Evolutionary conservation across 73 alveolate species (phyloP), one percentile per base, ranked within the genome.

Genomic region (Paramecium pentaurelia): DNA sequence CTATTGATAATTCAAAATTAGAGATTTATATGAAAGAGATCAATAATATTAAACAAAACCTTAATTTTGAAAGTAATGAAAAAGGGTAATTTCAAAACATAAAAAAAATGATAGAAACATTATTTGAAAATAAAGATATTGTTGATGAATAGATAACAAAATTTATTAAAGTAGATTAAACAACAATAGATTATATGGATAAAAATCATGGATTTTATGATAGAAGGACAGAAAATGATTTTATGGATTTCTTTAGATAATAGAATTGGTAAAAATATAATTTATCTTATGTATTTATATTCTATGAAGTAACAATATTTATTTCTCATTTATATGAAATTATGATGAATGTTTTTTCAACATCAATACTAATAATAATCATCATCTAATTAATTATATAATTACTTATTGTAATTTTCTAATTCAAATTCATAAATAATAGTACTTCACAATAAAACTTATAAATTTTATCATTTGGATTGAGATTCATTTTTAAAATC

Each of bases 71-170:
- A 9, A 3, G 12, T 3, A 34, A 64, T 27, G 84, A 64, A 30
- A 64, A 64, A 10, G 42, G 30, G 2, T 18, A 64, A 8, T 12
- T 32, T 28, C 9, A 32, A 32, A 14, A 34, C 11, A 34, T 34
- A 7, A 64, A 34, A 28, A 64, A 34, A 28, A 64, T 64, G 84
- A 64, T 64, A 64, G 84, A 64, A 27, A 12, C 84, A 37, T 40
- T 73, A 14, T 73, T 73, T 73, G 87, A 73, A 36, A 73, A 37
- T 16, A 73, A 73, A 34, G 87, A 73, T 14, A 40, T 73, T 1
- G 87, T 73, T 73, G 87, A 73, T 73, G 87, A 73, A 38, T 38
- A 73, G 37, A 73, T 73, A 10, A 40, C 47, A 8, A 73, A 73
- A 73, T 73, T 37, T 11, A 73, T 73, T 30, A 73, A 73, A 73